These are phyloP conservation scores for Coemansia sp. DNA, from an alignment of 192 early-diverging fungal species.

Conservation along the genomic window DNA sequence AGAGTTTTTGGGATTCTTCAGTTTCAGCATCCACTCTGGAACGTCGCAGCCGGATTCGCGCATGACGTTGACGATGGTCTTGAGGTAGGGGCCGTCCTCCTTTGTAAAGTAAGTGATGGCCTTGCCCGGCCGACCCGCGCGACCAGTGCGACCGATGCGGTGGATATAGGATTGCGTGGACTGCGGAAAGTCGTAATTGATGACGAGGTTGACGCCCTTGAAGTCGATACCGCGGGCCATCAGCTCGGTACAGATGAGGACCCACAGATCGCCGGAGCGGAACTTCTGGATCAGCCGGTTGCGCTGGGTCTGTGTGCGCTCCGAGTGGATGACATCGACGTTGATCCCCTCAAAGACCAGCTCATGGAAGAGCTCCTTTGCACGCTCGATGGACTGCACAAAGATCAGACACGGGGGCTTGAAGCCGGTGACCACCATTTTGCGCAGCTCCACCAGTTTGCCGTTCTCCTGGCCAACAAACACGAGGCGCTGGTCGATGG, in stretches of 20 bases:
- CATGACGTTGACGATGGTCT: constrained; percentile 97
- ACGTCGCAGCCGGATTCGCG: constrained; percentile 92
- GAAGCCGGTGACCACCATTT: constrained; percentile 74
- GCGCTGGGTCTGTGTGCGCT: constrained; percentile 91
- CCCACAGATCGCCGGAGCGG: constrained; percentile 88
- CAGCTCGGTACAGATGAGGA: constrained; percentile 94
- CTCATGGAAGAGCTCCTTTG: constrained; percentile 95
- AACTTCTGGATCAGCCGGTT: constrained; percentile 90
- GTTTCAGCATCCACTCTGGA: constrained; percentile 95
- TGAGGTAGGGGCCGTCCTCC: constrained; percentile 86
- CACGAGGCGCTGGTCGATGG: constrained; percentile 84
- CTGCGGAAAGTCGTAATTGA: constrained; percentile 99
- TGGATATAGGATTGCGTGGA: constrained; percentile 93
- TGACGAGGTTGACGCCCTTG: constrained; percentile 94
- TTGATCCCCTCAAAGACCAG: constrained; percentile 97
- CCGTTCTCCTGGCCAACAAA: constrained; percentile 94
- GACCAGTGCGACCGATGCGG: constrained; percentile 96
- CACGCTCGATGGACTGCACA: constrained; percentile 96
- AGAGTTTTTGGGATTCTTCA: constrained; percentile 67
- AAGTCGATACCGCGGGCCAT: constrained; percentile 99
- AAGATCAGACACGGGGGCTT: constrained; percentile 95
- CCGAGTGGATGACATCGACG: constrained; percentile 97
- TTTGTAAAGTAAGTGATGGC: constrained; percentile 97
- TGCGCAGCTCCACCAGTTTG: constrained; percentile 90
- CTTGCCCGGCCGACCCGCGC: constrained; percentile 87